Evolutionary conservation across 2,329 filamentous ascomycete genomes (phyloP).

Genomic region (Nannizzia gypsea): DNA sequence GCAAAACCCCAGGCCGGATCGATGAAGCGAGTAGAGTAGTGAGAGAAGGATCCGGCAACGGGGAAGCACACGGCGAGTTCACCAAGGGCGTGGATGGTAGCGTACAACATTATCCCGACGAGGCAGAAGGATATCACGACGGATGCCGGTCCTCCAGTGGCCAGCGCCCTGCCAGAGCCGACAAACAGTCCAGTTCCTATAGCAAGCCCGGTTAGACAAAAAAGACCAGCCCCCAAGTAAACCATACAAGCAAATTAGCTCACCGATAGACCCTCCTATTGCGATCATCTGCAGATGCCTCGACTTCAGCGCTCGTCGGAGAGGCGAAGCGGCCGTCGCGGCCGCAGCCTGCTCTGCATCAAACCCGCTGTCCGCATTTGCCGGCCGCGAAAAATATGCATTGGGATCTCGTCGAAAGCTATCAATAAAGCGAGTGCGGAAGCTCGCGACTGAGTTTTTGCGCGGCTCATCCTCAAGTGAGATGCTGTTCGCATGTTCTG

Average conservation of each 20-base stretch:
- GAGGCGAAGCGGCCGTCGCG: conserved; percentile 19
- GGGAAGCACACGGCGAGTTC: conserved; percentile 86
- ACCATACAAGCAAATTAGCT: neutral
- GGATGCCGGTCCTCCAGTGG: conserved; percentile 63
- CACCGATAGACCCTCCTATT: conserved; percentile 17
- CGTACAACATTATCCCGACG: conserved; percentile 79
- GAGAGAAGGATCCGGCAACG: conserved; percentile 81
- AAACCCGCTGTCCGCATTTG: conserved; percentile 13
- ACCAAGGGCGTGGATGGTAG: conserved; percentile 80
- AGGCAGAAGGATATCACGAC: conserved; percentile 65
- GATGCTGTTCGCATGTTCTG: neutral
- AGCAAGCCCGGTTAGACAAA: neutral
- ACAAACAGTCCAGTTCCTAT: conserved; percentile 72
- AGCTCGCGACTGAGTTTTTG: neutral
- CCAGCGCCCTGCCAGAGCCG: conserved; percentile 60
- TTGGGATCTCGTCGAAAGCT: conserved; percentile 22
- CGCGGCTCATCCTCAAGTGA: neutral
- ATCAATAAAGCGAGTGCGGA: conserved; percentile 17
- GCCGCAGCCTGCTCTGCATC: conserved; percentile 20
- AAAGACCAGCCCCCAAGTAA: too few relatives aligned
- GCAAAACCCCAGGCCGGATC: conserved; percentile 92
- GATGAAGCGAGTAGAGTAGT: conserved; percentile 82
- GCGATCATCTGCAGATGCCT: conserved; percentile 19
- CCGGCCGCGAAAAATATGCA: conserved; percentile 16
- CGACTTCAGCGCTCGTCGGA: conserved; percentile 20